These are phyloP conservation scores for Piper betle DNA, from an alignment of 164 flowering plant genomes.

Conservation along the genomic window DNA sequence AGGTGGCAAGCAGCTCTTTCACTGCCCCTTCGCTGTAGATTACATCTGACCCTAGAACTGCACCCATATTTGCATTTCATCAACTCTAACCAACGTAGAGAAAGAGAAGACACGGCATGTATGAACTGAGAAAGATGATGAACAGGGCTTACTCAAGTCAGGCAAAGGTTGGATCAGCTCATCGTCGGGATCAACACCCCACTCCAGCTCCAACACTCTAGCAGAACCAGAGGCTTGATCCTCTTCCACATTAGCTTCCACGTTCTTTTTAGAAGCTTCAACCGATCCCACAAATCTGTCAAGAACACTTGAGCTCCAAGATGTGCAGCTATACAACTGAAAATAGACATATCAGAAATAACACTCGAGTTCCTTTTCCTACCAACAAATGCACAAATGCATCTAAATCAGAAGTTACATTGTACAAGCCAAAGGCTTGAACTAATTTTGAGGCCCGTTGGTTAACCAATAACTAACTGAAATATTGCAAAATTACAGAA, in stretches of 20 bases:
- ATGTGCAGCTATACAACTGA: slow-evolving; percentile 82
- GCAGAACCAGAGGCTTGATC: slow-evolving; percentile 51
- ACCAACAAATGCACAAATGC: no score
- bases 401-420: no score
- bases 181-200: slow-evolving; percentile 67
- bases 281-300: slow-evolving; percentile 81
- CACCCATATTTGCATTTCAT: background rate
- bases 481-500: background rate
- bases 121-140: background rate
- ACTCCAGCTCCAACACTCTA: slow-evolving; percentile 46
- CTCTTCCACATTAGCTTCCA: slow-evolving; percentile 46
- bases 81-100: background rate
- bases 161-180: slow-evolving; percentile 46
- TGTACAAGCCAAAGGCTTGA: no score
- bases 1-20: slow-evolving; percentile 48
- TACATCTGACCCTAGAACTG: slow-evolving; percentile 86
- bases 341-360: background rate
- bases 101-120: background rate
- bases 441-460: no score
- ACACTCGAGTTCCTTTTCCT: no score
- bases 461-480: background rate
- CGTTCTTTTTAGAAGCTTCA: slow-evolving; percentile 69
- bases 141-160: slow-evolving; percentile 42
- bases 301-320: slow-evolving; percentile 65
- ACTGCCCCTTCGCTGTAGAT: slow-evolving; percentile 80